Evolutionary conservation across 768 basidiomycete genomes (phyloP), one percentile per base, ranked within the genome.

Genomic region (Trametes villosa): DNA sequence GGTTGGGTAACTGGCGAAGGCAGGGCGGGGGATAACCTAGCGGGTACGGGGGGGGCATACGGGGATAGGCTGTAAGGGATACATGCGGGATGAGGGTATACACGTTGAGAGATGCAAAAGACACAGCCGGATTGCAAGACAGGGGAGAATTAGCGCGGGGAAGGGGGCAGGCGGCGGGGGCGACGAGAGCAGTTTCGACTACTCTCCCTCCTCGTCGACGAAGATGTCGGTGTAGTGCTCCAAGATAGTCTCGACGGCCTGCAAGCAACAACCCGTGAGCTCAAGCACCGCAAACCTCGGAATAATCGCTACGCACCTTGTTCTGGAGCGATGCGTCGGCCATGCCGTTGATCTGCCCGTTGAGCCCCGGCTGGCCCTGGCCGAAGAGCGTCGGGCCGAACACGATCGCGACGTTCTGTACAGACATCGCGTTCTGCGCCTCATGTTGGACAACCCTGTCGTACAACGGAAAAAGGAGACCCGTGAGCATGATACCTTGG

Each of bases 361-460:
- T 72, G 60, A 68, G 70, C 49, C 73, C 68, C 34, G 86, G 83
- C 41, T 83, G 78, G 57, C 71, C 68, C 67, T 85, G 84, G n/a
- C 94, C 89, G 68, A 98, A 91, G 22, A 99, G 78, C 5, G 96
- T 98, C n/a, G 96, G 97, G 4, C 97, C 97, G 75, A 99, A 98
- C 20, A 99, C 94, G 68, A 98, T 97, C 6, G 94, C 88, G 27
- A 99, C 77, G 74, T 98, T 98, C 66, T 91, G 89, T 63, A 91
- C 86, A 5, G 91, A 87, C 96, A 98, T 98, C 36, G 91, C 87
- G 74, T 98, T 98, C 44, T 86, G 82, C 12, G 82, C 72, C 62
- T 94, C 87, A 66, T 86, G 83, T 67, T 88, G 82, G 44, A 83
- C 84, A 59, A 97, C 86, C 71, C 94, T 96, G 69, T 30, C 2